These are phyloP conservation scores for Botrytis tulipae DNA, from an alignment of 2,329 filamentous ascomycete species.

Conservation along the genomic window DNA sequence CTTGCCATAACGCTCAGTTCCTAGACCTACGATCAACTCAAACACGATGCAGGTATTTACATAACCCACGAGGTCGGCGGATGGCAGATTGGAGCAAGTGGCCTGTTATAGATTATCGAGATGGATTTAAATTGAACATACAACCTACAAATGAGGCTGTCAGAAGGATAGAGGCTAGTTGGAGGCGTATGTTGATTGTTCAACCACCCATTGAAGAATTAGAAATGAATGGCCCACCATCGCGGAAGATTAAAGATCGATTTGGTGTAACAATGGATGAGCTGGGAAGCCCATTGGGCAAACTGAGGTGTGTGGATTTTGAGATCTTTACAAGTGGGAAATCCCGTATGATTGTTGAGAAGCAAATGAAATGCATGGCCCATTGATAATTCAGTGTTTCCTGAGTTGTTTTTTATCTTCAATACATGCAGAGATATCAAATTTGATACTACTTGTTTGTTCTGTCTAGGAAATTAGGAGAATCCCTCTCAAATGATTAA, in stretches of 20 bases:
- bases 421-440: neutral
- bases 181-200: slow-evolving; percentile 18
- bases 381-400: neutral
- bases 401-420: neutral
- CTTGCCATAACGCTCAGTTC: slow-evolving; percentile 18
- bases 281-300: slow-evolving; percentile 8
- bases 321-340: slow-evolving; percentile 16
- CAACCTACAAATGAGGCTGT: slow-evolving; percentile 7
- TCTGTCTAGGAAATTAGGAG: neutral
- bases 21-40: slow-evolving; percentile 13
- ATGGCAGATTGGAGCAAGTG: slow-evolving; percentile 7
- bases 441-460: neutral
- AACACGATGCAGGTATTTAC: slow-evolving; percentile 6
- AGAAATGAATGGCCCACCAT: neutral
- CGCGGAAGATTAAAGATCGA: neutral
- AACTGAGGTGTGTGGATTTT: slow-evolving; percentile 15
- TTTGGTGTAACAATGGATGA: slow-evolving; percentile 13
- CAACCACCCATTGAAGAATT: slow-evolving; percentile 12
- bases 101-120: neutral
- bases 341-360: slow-evolving; percentile 15
- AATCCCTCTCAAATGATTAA: neutral
- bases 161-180: slow-evolving; percentile 9
- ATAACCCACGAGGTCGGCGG: neutral
- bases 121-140: neutral
- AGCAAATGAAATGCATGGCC: neutral